Conservation (phyloP, 2,329 filamentous ascomycete species). For the Didymosphaeria variabile region DNA sequence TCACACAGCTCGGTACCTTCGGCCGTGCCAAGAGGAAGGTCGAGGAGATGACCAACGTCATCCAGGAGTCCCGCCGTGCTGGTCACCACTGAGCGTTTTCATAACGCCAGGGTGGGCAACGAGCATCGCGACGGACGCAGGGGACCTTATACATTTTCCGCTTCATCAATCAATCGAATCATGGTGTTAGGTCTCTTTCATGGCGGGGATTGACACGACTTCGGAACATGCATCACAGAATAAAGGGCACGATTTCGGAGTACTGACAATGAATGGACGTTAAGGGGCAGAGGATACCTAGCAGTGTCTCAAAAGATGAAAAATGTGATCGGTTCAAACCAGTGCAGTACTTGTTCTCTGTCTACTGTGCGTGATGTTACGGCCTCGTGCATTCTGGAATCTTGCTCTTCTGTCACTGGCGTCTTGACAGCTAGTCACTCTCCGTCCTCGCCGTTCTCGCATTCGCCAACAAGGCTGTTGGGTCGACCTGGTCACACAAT, state of each 20-base stretch:
- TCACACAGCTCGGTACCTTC: constrained; percentile 88
- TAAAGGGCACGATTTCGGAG: constrained; percentile 44
- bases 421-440: too few relatives aligned
- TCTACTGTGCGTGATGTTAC: background rate
- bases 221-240: constrained; percentile 41
- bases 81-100: constrained; percentile 68
- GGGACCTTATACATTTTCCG: constrained; percentile 39
- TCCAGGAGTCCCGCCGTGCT: constrained; percentile 89
- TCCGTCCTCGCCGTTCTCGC: too few relatives aligned
- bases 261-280: constrained; percentile 45
- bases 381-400: background rate
- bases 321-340: constrained; percentile 49
- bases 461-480: too few relatives aligned
- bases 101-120: constrained; percentile 30
- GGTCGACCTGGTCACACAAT: too few relatives aligned
- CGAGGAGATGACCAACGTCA: constrained; percentile 97
- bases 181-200: constrained; percentile 47
- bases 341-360: constrained; percentile 12
- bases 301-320: constrained; percentile 46
- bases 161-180: constrained; percentile 35
- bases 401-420: too few relatives aligned
- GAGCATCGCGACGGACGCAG: constrained; percentile 29
- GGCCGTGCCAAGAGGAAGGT: constrained; percentile 99
- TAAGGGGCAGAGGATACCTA: constrained; percentile 39
- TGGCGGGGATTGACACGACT: constrained; percentile 41